Percentiles rank a stretch among this genome's conserved stretches.
These are phyloP conservation scores for Podaxis mareebaensis DNA, from an alignment of 768 basidiomycete genomes.

Conservation along the genomic window DNA sequence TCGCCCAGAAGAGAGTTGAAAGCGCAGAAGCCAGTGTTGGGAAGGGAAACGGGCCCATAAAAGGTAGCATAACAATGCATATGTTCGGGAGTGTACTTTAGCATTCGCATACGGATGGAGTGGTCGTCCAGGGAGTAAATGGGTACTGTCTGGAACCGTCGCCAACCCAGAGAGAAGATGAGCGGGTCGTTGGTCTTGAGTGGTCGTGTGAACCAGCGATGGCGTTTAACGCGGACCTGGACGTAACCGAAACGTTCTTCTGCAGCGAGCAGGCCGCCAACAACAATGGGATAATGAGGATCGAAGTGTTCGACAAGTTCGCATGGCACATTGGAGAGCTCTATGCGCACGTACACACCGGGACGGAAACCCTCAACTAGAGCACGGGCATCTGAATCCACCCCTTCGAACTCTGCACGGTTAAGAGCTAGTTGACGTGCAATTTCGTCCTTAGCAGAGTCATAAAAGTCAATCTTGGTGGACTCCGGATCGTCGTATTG, in stretches of 20 bases:
- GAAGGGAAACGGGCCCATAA: conserved; percentile 88
- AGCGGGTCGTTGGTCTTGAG: conserved; percentile 98
- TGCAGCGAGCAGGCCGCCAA: conserved; percentile 86
- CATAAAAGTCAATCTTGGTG: conserved; percentile 84
- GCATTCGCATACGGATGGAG: conserved; percentile 97
- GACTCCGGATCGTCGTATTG: conserved; percentile 91
- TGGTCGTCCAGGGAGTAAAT: conserved; percentile 98
- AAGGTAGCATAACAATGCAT: conserved; percentile 99
- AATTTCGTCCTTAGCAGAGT: conserved; percentile 90
- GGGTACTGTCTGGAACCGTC: conserved; percentile 92
- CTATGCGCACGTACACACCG: conserved; percentile 91
- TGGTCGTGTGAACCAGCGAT: conserved; percentile 89
- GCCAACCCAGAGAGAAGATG: conserved; percentile 96
- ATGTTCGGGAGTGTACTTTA: conserved; percentile 99
- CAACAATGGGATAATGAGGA: conserved; percentile 84
- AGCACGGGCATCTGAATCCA: conserved; percentile 75
- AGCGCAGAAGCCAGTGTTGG: conserved; percentile 96
- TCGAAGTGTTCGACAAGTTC: conserved; percentile 95
- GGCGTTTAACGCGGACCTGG: conserved; percentile 94
- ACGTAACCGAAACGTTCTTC: conserved; percentile 94
- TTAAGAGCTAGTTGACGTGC: conserved; percentile 82
- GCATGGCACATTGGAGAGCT: conserved; percentile 80
- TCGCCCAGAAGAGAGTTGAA: conserved; percentile 83
- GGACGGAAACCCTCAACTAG: conserved; percentile 90
- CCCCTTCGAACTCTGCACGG: conserved; percentile 78